Percentiles rank a stretch among this genome's conserved stretches.
These are phyloP conservation scores for Lophiotrema nucula DNA, from an alignment of 495 filamentous ascomycete genomes.

Conservation along the genomic window DNA sequence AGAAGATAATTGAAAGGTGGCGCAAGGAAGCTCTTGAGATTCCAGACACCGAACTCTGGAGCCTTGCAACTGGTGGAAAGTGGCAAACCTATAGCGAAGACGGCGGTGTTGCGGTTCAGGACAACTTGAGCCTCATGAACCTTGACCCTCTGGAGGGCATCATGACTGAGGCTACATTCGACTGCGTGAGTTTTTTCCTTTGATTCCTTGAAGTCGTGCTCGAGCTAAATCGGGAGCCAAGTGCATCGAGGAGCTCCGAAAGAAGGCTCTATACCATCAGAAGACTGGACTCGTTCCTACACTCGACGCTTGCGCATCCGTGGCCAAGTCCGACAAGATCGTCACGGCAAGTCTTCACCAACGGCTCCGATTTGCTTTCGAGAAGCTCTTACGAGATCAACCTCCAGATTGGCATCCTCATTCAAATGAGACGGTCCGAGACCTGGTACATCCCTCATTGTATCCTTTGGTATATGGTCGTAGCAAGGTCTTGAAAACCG, in stretches of 20 bases:
- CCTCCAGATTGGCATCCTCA: slow-evolving; percentile 28
- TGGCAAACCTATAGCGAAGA: slow-evolving; percentile 3
- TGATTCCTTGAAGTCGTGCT: no score
- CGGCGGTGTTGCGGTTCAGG: background rate
- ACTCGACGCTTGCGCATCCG: slow-evolving; percentile 16
- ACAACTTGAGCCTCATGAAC: background rate
- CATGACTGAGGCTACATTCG: slow-evolving; percentile 10
- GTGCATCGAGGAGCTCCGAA: slow-evolving; percentile 23
- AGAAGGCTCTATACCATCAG: slow-evolving; percentile 15
- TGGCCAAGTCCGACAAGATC: slow-evolving; percentile 19
- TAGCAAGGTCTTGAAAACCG: slow-evolving; percentile 1
- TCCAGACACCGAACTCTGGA: slow-evolving; percentile 6
- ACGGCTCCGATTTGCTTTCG: slow-evolving; percentile 12
- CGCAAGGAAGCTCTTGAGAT: slow-evolving; percentile 37
- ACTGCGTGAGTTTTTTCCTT: slow-evolving; percentile 26
- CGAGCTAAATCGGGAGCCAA: no score
- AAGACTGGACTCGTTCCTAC: slow-evolving; percentile 15
- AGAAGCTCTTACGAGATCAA: slow-evolving; percentile 8
- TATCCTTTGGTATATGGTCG: slow-evolving; percentile 26
- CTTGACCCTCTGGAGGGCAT: slow-evolving; percentile 1
- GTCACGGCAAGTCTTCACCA: slow-evolving; percentile 4
- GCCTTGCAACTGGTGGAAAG: slow-evolving; percentile 14
- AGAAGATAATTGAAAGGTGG: slow-evolving; percentile 45
- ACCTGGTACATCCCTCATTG: slow-evolving; percentile 26
- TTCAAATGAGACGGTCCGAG: slow-evolving; percentile 15